Conservation (phyloP, 2,329 filamentous ascomycete species). For the Xylariaceae sp. region DNA sequence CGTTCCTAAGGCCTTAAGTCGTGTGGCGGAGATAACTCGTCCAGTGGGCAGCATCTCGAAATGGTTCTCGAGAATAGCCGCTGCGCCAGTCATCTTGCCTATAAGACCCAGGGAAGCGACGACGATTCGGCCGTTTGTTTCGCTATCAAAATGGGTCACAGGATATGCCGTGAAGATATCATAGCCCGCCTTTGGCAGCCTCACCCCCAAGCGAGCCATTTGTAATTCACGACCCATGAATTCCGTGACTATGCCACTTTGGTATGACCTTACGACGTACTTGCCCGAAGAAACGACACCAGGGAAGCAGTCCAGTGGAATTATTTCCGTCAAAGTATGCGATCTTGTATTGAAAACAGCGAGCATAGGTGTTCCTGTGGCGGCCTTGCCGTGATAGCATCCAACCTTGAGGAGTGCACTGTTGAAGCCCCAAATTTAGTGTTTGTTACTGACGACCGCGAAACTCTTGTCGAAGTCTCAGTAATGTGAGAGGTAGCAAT, state of each 20-base stretch:
- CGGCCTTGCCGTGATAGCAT: slow-evolving; percentile 63
- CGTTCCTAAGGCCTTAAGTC: slow-evolving; percentile 72
- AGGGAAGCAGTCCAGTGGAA: slow-evolving; percentile 67
- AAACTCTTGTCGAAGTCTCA: not conserved
- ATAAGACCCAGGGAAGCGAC: slow-evolving; percentile 72
- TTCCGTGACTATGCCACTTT: slow-evolving; percentile 54
- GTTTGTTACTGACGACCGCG: not conserved
- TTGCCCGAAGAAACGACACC: slow-evolving; percentile 53
- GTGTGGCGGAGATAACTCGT: slow-evolving; percentile 58
- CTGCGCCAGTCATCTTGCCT: slow-evolving; percentile 84
- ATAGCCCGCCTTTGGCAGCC: slow-evolving; percentile 61
- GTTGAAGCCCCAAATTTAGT: not conserved
- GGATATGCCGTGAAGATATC: slow-evolving; percentile 77
- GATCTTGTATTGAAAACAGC: slow-evolving; percentile 78
- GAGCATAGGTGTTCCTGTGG: slow-evolving; percentile 68
- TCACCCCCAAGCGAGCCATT: slow-evolving; percentile 53
- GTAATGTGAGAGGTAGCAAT: not conserved
- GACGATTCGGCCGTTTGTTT: slow-evolving; percentile 38
- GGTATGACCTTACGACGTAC: slow-evolving; percentile 72
- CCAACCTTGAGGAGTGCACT: slow-evolving; percentile 65
- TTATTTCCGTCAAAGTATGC: slow-evolving; percentile 57
- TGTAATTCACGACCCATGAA: slow-evolving; percentile 42
- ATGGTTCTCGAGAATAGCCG: slow-evolving; percentile 62
- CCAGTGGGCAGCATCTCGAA: slow-evolving; percentile 51
- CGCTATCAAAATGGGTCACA: slow-evolving; percentile 50